Percentiles rank a stretch among this genome's conserved stretches.
Evolutionary conservation across 2,329 filamentous ascomycete genomes (phyloP).

Genomic region (Mollisia scopiformis): DNA sequence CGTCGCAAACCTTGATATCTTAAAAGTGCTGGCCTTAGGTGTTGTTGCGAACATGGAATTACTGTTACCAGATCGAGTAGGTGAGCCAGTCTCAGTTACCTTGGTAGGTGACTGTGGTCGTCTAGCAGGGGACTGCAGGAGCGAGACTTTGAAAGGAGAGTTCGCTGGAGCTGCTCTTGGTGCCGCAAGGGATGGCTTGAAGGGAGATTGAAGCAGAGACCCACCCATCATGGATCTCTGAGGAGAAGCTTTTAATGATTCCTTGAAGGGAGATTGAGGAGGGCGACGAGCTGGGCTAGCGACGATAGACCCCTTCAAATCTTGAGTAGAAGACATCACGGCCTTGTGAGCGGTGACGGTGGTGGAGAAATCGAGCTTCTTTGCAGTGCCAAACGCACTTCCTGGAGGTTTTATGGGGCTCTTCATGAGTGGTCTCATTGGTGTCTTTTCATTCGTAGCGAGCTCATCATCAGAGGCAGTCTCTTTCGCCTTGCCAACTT

Average conservation of each 20-base stretch:
- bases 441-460: slow-evolving; percentile 52
- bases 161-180: slow-evolving; percentile 21
- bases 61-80: slow-evolving; percentile 22
- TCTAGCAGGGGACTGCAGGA: slow-evolving; percentile 38
- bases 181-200: slow-evolving; percentile 32
- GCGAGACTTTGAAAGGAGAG: slow-evolving; percentile 32
- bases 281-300: slow-evolving; percentile 60
- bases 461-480: slow-evolving; percentile 63
- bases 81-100: slow-evolving; percentile 34
- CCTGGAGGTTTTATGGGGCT: slow-evolving; percentile 55
- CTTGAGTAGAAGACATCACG: slow-evolving; percentile 38
- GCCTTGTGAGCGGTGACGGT: slow-evolving; percentile 36
- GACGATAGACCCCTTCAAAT: slow-evolving; percentile 44
- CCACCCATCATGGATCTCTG: slow-evolving; percentile 43
- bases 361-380: slow-evolving; percentile 40
- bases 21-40: slow-evolving; percentile 33
- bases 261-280: slow-evolving; percentile 55
- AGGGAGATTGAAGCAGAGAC: slow-evolving; percentile 33
- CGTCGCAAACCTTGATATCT: slow-evolving; percentile 35
- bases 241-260: slow-evolving; percentile 58
- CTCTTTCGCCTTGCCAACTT: slow-evolving; percentile 51
- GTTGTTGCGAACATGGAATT: slow-evolving; percentile 28
- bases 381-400: slow-evolving; percentile 35
- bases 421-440: slow-evolving; percentile 56
- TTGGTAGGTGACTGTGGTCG: slow-evolving; percentile 38